phyloP scores from a whole-genome alignment of 139 green algal species.

The Chlorella sp. region DNA sequence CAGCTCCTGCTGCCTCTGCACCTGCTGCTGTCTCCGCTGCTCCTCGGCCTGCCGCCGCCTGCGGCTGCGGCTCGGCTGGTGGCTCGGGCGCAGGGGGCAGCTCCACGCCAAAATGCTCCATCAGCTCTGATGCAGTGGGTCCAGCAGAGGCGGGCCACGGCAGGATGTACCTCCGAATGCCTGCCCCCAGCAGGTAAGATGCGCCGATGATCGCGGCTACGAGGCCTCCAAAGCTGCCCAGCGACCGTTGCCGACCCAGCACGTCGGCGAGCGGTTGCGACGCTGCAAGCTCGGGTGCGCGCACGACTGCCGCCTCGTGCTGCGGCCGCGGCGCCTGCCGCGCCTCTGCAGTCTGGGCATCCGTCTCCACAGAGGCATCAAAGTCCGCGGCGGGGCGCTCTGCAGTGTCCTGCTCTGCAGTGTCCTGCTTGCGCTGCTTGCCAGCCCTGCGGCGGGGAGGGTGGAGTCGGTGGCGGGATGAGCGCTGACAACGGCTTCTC shows the following conservation, averaged over 20 bases:
- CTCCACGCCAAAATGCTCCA: not conserved
- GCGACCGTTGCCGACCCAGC: not conserved
- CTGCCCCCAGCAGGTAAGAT: not conserved
- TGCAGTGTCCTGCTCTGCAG: not conserved
- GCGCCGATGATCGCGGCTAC: not conserved
- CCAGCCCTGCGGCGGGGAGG: too few relatives aligned
- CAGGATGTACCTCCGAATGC: conserved; percentile 14
- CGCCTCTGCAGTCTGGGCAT: not conserved
- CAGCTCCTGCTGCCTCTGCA: not conserved
- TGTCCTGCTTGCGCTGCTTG: not conserved
- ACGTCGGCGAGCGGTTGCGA: not conserved
- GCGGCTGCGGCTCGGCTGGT: not conserved
- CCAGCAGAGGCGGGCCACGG: not conserved
- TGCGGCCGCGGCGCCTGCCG: not conserved
- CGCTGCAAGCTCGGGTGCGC: not conserved
- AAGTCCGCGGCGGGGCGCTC: not conserved
- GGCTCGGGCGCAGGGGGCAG: not conserved
- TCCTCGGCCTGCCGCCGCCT: not conserved
- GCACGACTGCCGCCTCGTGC: not conserved
- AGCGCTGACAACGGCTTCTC: too few relatives aligned
- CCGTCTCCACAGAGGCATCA: not conserved
- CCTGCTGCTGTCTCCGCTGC: conserved; percentile 3
- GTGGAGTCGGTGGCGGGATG: too few relatives aligned
- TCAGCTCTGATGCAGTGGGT: conserved; percentile 2
- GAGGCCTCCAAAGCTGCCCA: not conserved